phyloP scores from a whole-genome alignment of 805 yeast species.

The Kluyveromyces nonfermentans region DNA sequence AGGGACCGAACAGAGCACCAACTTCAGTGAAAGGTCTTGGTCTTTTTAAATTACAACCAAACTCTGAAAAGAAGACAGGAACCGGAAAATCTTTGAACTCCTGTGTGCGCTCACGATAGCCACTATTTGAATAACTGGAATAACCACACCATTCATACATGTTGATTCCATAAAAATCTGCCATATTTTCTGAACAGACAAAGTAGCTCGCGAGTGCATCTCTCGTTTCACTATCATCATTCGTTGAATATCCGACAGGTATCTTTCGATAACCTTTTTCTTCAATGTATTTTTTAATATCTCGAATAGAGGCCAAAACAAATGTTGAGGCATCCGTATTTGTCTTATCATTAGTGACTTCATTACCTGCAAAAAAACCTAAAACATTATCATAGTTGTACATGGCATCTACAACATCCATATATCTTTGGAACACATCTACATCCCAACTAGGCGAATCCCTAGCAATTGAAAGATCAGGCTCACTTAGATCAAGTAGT shows the following conservation, averaged over 20 bases:
- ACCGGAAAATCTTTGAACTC: constrained; percentile 56
- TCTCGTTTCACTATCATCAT: constrained; percentile 79
- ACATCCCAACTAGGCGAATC: constrained; percentile 71
- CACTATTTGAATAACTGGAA: constrained; percentile 53
- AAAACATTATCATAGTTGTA: constrained; percentile 69
- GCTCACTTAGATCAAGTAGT: constrained; percentile 83
- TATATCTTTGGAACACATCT: constrained; percentile 65
- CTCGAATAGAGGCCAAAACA: constrained; percentile 94
- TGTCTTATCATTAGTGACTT: constrained; percentile 75
- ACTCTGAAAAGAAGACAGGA: constrained; percentile 73
- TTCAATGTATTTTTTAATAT: constrained; percentile 65
- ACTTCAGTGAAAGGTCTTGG: constrained; percentile 72
- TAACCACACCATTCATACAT: constrained; percentile 86
- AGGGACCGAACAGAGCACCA: constrained; percentile 48
- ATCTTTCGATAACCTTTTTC: constrained; percentile 54
- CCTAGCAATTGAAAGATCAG: constrained; percentile 68
- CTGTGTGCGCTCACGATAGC: constrained; percentile 53
- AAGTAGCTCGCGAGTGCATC: constrained; percentile 74
- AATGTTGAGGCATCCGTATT: constrained; percentile 88
- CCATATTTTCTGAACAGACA: constrained; percentile 60
- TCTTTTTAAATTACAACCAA: constrained; percentile 59
- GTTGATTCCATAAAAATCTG: constrained; percentile 76
- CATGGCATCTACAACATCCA: constrained; percentile 71
- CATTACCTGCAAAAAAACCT: constrained; percentile 97
- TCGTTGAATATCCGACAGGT: constrained; percentile 92